phyloP scores from a whole-genome alignment of 2,329 filamentous ascomycete species.

The Ceratocystiopsis brevicomis region DNA sequence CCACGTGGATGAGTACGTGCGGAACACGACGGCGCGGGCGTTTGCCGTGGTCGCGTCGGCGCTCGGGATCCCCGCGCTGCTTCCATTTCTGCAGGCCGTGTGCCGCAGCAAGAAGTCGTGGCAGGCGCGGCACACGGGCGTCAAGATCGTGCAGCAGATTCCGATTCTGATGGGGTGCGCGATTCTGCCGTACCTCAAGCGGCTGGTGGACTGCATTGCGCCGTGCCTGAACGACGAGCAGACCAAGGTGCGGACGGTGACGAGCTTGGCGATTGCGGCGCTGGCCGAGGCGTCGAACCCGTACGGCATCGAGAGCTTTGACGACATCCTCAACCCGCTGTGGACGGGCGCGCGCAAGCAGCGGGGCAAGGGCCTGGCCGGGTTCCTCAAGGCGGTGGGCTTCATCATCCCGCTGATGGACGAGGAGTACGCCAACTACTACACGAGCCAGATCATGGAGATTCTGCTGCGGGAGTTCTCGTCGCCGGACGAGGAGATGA shows the following conservation, averaged over 20 bases:
- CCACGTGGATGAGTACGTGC: constrained; percentile 93
- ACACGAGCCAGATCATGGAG: constrained; percentile 97
- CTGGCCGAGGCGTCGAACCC: constrained; percentile 91
- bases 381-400: constrained; percentile 91
- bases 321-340: constrained; percentile 88
- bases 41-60: constrained; percentile 96
- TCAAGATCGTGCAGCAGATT: constrained; percentile 98
- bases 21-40: constrained; percentile 90
- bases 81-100: constrained; percentile 88
- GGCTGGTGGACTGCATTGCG: constrained; percentile 87
- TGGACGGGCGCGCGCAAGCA: constrained; percentile 96
- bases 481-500: constrained; percentile 98
- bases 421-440: constrained; percentile 98
- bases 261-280: constrained; percentile 82
- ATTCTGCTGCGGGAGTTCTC: constrained; percentile 90
- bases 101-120: constrained; percentile 98
- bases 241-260: constrained; percentile 92
- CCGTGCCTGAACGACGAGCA: constrained; percentile 95
- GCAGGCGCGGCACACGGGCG: constrained; percentile 93
- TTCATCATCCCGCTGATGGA: constrained; percentile 99
- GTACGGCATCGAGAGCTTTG: constrained; percentile 97
- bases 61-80: constrained; percentile 80
- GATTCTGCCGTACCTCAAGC: constrained; percentile 85
- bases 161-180: constrained; percentile 98
- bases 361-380: constrained; percentile 84